Evolutionary conservation across 164 flowering plant species (phyloP).

Genomic region (Nymphaea thermarum): DNA sequence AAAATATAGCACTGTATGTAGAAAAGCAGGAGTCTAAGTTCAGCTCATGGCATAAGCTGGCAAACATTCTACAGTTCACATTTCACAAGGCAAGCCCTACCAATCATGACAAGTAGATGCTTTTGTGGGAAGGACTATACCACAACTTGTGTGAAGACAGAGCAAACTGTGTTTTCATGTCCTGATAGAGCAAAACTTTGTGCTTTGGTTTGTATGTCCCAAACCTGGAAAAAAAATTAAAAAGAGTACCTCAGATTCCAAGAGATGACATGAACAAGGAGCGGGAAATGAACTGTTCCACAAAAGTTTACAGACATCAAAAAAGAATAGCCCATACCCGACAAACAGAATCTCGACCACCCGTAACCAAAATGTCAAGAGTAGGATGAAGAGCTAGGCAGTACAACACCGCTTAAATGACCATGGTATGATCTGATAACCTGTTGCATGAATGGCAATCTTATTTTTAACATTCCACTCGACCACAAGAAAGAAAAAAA

Average conservation of each 20-base stretch:
- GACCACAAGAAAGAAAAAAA: too few species aligned
- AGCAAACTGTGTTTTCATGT: constrained; percentile 96
- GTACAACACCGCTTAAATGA: constrained; percentile 96
- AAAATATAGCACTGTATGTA: too few species aligned
- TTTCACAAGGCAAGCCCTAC: too few species aligned
- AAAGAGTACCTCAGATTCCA: not conserved
- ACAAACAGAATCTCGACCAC: constrained; percentile 99
- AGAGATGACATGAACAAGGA: too few species aligned
- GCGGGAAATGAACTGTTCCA: too few species aligned
- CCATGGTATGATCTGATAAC: constrained; percentile 96
- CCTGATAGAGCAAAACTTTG: constrained; percentile 94
- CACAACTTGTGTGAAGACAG: constrained; percentile 89
- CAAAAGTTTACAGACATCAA: too few species aligned
- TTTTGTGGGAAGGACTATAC: constrained; percentile 24
- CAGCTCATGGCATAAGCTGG: too few species aligned
- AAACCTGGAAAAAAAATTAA: constrained; percentile 40
- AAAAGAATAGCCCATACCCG: constrained; percentile 38
- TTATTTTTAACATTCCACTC: too few species aligned
- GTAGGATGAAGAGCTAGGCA: constrained; percentile 98
- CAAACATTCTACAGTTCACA: too few species aligned
- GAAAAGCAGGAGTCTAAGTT: too few species aligned
- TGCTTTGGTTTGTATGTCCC: constrained; percentile 92
- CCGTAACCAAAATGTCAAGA: constrained; percentile 79
- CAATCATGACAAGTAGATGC: too few species aligned
- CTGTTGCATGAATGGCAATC: constrained; percentile 17